Conservation (phyloP, 257 asterid species). For the Thymus quinquecostatus region DNA sequence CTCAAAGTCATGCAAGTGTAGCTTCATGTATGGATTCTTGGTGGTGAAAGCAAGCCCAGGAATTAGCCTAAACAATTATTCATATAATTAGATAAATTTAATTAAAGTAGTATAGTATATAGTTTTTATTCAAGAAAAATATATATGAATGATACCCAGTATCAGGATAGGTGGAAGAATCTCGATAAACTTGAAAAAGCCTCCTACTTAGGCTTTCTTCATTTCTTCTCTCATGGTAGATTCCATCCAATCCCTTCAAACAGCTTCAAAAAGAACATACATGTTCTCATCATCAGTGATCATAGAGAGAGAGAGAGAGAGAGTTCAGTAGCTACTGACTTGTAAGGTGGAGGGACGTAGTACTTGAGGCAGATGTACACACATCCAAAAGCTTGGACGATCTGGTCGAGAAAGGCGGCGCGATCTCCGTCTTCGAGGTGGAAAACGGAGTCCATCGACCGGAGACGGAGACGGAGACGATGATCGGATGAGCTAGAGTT, state of each 20-base stretch:
- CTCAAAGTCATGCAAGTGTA: conserved; percentile 48
- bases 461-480: no score
- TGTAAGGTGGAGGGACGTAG: conserved; percentile 50
- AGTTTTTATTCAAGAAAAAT: no score
- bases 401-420: conserved; percentile 46
- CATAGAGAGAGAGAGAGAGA: not conserved
- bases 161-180: conserved; percentile 34
- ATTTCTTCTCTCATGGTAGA: conserved; percentile 40
- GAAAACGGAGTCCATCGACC: conserved; percentile 61
- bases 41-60: conserved; percentile 76
- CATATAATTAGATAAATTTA: not conserved
- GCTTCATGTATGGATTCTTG: conserved; percentile 59
- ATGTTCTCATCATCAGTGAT: not conserved
- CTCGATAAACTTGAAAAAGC: conserved; percentile 53
- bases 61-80: conserved; percentile 42
- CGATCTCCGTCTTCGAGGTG: conserved; percentile 58
- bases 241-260: conserved; percentile 52
- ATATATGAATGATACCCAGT: conserved; percentile 35
- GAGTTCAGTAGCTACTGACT: conserved; percentile 32
- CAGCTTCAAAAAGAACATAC: conserved; percentile 37
- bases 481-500: no score
- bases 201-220: conserved; percentile 45
- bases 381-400: conserved; percentile 55
- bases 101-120: no score
- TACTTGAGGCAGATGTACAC: conserved; percentile 77